phyloP scores from a whole-genome alignment of 768 basidiomycete genomes.

The Auriscalpium orientale region DNA sequence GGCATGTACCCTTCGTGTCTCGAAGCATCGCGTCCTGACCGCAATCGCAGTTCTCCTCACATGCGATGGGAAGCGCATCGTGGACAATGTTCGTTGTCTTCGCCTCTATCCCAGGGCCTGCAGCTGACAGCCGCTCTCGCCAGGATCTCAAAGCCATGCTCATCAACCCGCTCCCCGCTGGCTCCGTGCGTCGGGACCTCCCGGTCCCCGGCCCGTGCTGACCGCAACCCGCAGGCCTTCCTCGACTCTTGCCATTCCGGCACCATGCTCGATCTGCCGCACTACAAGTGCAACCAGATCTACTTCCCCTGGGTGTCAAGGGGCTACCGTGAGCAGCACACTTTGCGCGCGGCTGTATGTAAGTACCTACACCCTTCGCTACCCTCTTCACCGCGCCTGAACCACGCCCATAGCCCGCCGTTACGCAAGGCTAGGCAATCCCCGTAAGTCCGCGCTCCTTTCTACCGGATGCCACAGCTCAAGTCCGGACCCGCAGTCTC shows the following conservation, averaged over 20 bases:
- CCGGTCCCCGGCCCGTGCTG: neutral
- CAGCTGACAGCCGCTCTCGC: neutral
- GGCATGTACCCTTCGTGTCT: neutral
- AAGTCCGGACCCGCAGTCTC: no score
- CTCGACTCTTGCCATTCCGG: conserved; percentile 22
- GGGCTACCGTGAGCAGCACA: conserved; percentile 15
- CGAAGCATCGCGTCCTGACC: neutral
- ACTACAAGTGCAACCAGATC: conserved; percentile 17
- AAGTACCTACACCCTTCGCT: neutral
- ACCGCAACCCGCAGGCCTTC: conserved; percentile 9
- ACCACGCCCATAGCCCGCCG: neutral
- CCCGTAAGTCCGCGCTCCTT: neutral
- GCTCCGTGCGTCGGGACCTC: conserved; percentile 5
- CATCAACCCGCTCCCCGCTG: conserved; percentile 13
- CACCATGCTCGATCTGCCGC: conserved; percentile 19
- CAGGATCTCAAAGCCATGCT: conserved; percentile 12
- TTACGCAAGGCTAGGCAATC: neutral
- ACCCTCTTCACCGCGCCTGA: neutral
- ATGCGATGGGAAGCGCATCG: conserved; percentile 10
- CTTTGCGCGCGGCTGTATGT: conserved; percentile 11
- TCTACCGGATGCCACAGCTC: neutral
- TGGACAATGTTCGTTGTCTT: conserved; percentile 16
- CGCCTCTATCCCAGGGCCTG: neutral
- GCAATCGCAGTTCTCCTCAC: conserved; percentile 5
- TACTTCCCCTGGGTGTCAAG: conserved; percentile 20